Conservation (phyloP, 768 basidiomycete genomes). For the Pulveroboletus sp. region DNA sequence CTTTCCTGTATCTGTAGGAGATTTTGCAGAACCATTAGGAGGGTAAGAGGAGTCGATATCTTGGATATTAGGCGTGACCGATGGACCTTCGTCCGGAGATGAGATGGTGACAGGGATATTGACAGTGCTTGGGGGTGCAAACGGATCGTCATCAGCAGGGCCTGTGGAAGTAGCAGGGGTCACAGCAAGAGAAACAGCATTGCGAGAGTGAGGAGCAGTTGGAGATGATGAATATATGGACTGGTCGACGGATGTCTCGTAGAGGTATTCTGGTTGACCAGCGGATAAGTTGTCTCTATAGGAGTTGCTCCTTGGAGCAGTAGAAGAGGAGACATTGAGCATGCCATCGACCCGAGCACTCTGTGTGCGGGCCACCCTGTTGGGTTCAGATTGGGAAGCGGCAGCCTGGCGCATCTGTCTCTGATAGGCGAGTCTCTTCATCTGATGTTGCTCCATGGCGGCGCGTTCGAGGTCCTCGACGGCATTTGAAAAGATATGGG, state of each 20-base stretch:
- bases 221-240: constrained; percentile 41
- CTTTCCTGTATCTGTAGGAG: constrained; percentile 43
- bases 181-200: constrained; percentile 40
- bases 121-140: constrained; percentile 43
- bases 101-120: constrained; percentile 30
- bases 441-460: constrained; percentile 82
- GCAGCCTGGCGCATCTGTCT: constrained; percentile 67
- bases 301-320: constrained; percentile 38
- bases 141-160: constrained; percentile 67
- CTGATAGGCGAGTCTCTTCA: constrained; percentile 80
- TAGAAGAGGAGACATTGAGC: constrained; percentile 31
- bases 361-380: constrained; percentile 44
- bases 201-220: constrained; percentile 36
- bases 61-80: constrained; percentile 16
- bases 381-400: constrained; percentile 29
- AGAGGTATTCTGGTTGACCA: constrained; percentile 64
- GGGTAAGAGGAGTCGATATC: constrained; percentile 19
- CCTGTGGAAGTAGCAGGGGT: constrained; percentile 41
- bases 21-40: constrained; percentile 28
- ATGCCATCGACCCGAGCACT: constrained; percentile 54
- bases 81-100: constrained; percentile 22
- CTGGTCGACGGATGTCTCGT: constrained; percentile 68
- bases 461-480: constrained; percentile 78
- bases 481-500: constrained; percentile 54
- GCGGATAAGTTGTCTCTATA: constrained; percentile 49